Evolutionary conservation across 129 eudicot genomes (phyloP).

Genomic region (Tanacetum coccineum): DNA sequence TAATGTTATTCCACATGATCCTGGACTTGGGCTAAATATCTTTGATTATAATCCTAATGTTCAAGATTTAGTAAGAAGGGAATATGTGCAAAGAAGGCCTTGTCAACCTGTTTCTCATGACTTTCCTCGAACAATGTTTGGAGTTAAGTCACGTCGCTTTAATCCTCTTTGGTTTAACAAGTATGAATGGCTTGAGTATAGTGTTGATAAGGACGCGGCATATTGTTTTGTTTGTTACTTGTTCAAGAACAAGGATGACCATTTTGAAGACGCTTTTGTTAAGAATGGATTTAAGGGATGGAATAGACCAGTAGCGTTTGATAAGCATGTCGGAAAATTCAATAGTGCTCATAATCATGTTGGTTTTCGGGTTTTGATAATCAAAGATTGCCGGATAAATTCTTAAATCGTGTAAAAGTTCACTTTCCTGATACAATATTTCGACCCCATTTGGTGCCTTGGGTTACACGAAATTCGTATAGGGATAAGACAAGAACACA

Average conservation of each 20-base stretch:
- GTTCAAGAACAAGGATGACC: not conserved
- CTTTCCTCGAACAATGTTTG: constrained; percentile 7
- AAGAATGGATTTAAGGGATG: not conserved
- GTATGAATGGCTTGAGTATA: not conserved
- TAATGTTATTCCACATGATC: constrained; percentile 2
- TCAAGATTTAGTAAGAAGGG: not conserved
- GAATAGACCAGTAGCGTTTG: not conserved
- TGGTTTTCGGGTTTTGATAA: no score
- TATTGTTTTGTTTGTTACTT: not conserved
- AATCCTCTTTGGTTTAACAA: not conserved
- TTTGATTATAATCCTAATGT: not conserved
- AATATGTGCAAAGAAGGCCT: not conserved
- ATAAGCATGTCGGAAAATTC: not conserved
- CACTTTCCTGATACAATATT: no score
- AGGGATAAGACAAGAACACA: no score
- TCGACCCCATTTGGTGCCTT: no score
- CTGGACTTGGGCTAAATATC: not conserved
- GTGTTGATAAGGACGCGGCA: constrained; percentile 7
- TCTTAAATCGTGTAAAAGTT: no score
- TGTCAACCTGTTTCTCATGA: not conserved
- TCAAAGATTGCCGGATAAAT: no score
- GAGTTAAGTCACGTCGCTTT: not conserved
- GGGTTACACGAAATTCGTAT: no score
- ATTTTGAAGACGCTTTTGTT: not conserved
- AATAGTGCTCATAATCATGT: constrained; percentile 1